Base-by-base conservation (phyloP, 2,329 filamentous ascomycete species). In the Epichloe glyceriae region DNA sequence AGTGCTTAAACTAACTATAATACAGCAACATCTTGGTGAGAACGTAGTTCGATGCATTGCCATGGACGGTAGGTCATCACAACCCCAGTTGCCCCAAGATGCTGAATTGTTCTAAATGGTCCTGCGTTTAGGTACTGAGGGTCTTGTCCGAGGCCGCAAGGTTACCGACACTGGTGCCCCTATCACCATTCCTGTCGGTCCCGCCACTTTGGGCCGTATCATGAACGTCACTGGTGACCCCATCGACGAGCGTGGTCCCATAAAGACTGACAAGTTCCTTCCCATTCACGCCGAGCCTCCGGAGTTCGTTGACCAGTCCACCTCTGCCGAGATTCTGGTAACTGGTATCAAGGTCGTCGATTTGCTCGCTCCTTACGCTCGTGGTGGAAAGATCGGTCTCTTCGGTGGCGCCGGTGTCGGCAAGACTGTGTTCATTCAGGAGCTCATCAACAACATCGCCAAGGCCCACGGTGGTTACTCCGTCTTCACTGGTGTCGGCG, bases 381-480 rank as follows among this genome's bases (percentile, higher is more conserved):
- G 93, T 94, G 93, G 93, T 88, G 93, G 93, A 84, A 98, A 98
- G 86, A 98, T 98, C 82, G 93, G 93, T 88, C 89, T 98, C 64
- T 98, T 98, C 79, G 93, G 93, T 78, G 93, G 93, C 91, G 93
- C 93, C 67, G 93, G 93, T 94, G 93, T 98, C 81, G 93, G 93
- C 75, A 98, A 98, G 86, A 98, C 93, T 72, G 93, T 98, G 72
- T 98, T 97, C 82, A 98, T 98, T 74, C 93, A 98, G 83, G 93
- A 98, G 79, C 79, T 98, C 71, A 98, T 98, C 80, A 98, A 98
- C 89, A 98, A 98, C 86, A 97, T 98, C 70, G 93, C 93, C 77
- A 97, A 97, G 84, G 93, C 93, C 65, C 93, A 98, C 80, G 93
- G 93, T 95, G 93, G 93, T 95, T 98, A 95, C 87, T 98, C 93